Evolutionary conservation across 2,329 filamentous ascomycete species (phyloP).

Genomic region (Mycosphaerella arachidis): DNA sequence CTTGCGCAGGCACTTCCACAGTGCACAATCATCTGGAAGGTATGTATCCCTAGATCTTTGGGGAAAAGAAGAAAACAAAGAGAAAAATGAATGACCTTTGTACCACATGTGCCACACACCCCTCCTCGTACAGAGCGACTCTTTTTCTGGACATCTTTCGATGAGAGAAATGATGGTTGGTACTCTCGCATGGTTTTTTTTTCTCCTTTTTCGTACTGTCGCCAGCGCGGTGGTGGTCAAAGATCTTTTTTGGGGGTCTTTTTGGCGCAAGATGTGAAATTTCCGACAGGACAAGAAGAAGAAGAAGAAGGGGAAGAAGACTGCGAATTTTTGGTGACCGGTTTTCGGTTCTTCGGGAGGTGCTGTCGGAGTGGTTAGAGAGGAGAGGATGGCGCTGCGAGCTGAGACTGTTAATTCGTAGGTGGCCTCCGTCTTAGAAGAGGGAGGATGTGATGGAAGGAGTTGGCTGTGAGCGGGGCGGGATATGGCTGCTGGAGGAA

Average conservation of each 20-base stretch:
- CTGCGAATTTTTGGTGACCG: constrained; percentile 14
- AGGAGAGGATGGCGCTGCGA: constrained; percentile 4
- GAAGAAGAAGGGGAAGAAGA: too few relatives aligned
- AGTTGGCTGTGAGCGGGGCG: not conserved
- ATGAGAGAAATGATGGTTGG: constrained; percentile 12
- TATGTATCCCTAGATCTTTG: constrained; percentile 13
- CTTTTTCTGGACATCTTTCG: too few relatives aligned
- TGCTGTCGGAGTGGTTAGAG: constrained; percentile 13
- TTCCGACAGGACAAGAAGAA: constrained; percentile 8
- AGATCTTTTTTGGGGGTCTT: too few relatives aligned
- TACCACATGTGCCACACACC: constrained; percentile 10
- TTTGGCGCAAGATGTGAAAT: constrained; percentile 8
- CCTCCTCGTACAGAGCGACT: too few relatives aligned
- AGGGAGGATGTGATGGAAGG: constrained; percentile 8
- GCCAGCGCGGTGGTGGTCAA: constrained; percentile 16
- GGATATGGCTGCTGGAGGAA: not conserved
- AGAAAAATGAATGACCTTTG: constrained; percentile 13
- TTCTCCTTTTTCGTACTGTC: constrained; percentile 17
- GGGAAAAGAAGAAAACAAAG: not conserved
- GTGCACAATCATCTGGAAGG: constrained; percentile 6
- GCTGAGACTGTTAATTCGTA: constrained; percentile 12
- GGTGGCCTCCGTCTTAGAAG: constrained; percentile 8
- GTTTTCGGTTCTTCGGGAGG: constrained; percentile 13
- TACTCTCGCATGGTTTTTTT: constrained; percentile 14
- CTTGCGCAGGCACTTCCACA: not conserved